Evolutionary conservation across 1,139 yeast genomes (phyloP).

Genomic region (Chernovozyma aurita): DNA sequence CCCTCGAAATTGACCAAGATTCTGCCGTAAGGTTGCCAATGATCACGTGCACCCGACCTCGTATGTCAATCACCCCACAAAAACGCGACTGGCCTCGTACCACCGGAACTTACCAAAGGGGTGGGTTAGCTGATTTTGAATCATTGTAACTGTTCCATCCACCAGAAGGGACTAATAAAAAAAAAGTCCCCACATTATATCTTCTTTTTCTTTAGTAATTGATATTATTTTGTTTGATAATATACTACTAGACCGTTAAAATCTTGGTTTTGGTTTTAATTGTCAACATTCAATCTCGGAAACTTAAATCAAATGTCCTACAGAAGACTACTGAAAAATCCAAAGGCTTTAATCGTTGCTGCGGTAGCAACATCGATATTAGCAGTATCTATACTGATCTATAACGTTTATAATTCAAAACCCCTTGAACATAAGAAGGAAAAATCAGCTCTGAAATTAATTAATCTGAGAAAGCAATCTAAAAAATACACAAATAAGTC

Average conservation of each 20-base stretch:
- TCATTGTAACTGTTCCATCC: no score
- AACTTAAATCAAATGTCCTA: no score
- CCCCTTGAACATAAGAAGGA: background rate
- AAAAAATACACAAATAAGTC: conserved; percentile 29
- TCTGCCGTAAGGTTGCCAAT: no score
- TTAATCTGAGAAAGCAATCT: conserved; percentile 6
- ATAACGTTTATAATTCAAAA: background rate
- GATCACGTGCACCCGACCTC: background rate
- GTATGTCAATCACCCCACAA: conserved; percentile 1
- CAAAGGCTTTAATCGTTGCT: conserved; percentile 33
- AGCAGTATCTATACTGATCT: conserved; percentile 20
- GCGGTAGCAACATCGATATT: conserved; percentile 34
- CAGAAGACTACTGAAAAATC: conserved; percentile 19
- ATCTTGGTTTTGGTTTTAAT: no score
- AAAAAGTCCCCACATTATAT: no score
- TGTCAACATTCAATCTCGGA: no score
- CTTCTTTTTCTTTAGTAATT: no score
- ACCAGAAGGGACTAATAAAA: no score
- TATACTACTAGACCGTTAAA: no score
- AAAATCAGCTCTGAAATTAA: conserved; percentile 6
- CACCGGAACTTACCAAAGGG: background rate
- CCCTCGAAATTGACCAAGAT: no score
- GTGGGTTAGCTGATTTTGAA: background rate
- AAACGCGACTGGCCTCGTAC: no score
- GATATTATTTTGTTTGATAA: no score